A percentile compares a stretch with the other conserved stretches of the same genome.
Evolutionary conservation across 192 early-diverging fungal species (phyloP).

Genomic region (Coemansia sp.): DNA sequence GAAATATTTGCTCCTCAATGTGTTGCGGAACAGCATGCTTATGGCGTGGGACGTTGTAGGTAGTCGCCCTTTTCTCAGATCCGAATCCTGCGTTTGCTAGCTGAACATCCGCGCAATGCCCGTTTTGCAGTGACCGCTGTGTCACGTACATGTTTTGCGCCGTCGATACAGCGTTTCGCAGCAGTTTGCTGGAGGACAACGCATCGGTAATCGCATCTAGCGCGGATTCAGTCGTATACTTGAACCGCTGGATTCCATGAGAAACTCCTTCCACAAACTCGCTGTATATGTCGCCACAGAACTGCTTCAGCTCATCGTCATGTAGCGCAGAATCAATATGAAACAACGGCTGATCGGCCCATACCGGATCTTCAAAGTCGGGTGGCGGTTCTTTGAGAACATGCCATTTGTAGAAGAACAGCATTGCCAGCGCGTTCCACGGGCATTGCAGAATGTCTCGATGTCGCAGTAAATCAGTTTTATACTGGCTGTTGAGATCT

Average conservation of each 20-base stretch:
- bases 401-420: conserved; percentile 49
- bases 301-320: conserved; percentile 18
- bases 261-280: conserved; percentile 19
- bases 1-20: conserved; percentile 28
- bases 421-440: conserved; percentile 50
- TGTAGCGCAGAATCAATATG: conserved; percentile 7
- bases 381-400: conserved; percentile 42
- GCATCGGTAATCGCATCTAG: conserved; percentile 3
- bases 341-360: conserved; percentile 40
- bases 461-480: conserved; percentile 36
- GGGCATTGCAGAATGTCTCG: conserved; percentile 28
- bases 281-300: conserved; percentile 30
- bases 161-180: conserved; percentile 10
- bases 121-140: conserved; percentile 16
- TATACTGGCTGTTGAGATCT: conserved; percentile 4
- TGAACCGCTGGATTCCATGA: conserved; percentile 13
- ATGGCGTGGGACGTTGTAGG: conserved; percentile 18
- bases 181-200: neutral
- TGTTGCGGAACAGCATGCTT: neutral
- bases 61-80: neutral
- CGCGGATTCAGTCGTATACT: conserved; percentile 17
- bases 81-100: conserved; percentile 27
- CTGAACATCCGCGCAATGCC: conserved; percentile 17
- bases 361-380: conserved; percentile 31
- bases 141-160: conserved; percentile 21